Base-by-base conservation (phyloP, 2,329 filamentous ascomycete species). In the Verticillium zaregamsianum region DNA sequence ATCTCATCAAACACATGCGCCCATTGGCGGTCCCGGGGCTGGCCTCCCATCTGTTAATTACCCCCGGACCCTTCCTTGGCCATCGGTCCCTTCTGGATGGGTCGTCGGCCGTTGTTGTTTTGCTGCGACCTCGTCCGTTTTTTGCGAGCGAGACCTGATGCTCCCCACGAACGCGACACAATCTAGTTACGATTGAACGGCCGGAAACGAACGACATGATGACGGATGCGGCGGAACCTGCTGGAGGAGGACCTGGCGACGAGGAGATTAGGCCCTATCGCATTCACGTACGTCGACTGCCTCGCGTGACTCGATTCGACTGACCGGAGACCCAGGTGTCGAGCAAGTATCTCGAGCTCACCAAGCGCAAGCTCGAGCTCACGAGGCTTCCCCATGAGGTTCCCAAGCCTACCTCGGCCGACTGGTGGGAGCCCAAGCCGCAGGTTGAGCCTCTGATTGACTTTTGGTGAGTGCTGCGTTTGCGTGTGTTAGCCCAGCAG, bases 311-410 rank as follows among this genome's bases (percentile, higher is more conserved):
- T 32, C 28, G 28, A 28, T 5, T 28, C 28, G 28, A 28, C 28
- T 28, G 28, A 28, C 28, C 28, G 5, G 28, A 28, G 5, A 28
- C 28, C 9, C 61, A 89, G 87, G 83, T 90, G 17, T 90, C 87
- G 2, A 84, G 82, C 60, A 86, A 83, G 68, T 90, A 90, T 71
- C 79, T 91, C 1, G 83, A 89, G 55, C 78, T 90, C 63, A 91
- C 88, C 6, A 82, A 78, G 69, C 83, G 86, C 71, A 91, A 91
- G 72, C 79, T 91, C 11, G 85, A 90, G 68, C 78, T 90, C 55
- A 87, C 86, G 25, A 79, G 88, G 62, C 73, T 90, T 33, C 88
- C 88, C 49, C 84, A 86, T 67, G 86, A 89, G 66, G 69, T 80
- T 2, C 74, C 77, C 8, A 71, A 81, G 9, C 76, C 81, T 2